Conservation (phyloP, 202 grass and related monocot genomes). For the Hordeum pubiflorum region DNA sequence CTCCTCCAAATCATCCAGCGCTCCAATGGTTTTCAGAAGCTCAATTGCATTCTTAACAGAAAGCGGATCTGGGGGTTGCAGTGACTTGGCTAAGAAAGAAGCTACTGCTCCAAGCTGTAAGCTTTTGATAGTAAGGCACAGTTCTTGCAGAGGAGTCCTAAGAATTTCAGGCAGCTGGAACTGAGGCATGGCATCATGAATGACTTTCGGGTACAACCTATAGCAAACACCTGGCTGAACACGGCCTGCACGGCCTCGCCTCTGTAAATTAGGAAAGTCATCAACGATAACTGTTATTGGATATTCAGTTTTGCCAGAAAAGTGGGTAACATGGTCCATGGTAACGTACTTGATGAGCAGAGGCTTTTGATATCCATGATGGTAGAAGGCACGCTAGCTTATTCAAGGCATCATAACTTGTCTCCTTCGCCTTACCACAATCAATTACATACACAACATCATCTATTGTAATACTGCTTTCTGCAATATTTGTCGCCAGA, state of each 20-base stretch:
- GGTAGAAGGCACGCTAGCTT: constrained; percentile 89
- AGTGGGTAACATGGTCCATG: not conserved
- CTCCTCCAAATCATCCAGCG: constrained; percentile 78
- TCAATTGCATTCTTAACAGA: constrained; percentile 93
- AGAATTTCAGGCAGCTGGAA: constrained; percentile 99
- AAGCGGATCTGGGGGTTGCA: constrained; percentile 82
- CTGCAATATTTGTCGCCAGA: constrained; percentile 91
- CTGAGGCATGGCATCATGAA: constrained; percentile 79
- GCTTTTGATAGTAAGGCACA: constrained; percentile 94
- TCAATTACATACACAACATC: constrained; percentile 98
- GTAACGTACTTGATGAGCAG: constrained; percentile 78
- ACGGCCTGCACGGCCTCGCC: constrained; percentile 82
- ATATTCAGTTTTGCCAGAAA: constrained; percentile 8
- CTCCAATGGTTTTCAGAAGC: constrained; percentile 89
- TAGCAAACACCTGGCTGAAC: constrained; percentile 86
- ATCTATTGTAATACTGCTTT: constrained; percentile 97
- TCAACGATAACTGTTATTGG: not conserved
- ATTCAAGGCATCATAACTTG: constrained; percentile 98
- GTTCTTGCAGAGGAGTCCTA: constrained; percentile 91
- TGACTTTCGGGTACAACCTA: constrained; percentile 87
- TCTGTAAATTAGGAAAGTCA: constrained; percentile 42
- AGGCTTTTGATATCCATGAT: constrained; percentile 98
- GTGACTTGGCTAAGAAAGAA: constrained; percentile 80
- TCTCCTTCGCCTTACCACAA: constrained; percentile 98
- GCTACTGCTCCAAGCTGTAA: constrained; percentile 73